Conservation (phyloP, 176 grass and related monocot genomes). For the Oryza nivara region DNA sequence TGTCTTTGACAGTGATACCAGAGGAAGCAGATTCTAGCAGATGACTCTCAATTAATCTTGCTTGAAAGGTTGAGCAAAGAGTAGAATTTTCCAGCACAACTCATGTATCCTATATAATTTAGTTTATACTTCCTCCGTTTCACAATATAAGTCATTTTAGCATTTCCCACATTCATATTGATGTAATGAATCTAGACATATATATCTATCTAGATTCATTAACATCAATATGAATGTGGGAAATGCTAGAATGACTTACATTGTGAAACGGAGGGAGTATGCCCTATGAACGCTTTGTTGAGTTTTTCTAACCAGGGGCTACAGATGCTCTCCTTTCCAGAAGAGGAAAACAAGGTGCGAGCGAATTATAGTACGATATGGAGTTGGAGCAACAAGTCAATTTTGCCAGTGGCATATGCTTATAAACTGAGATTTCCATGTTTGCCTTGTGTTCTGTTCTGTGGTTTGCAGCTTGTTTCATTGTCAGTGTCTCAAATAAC, state of each 20-base stretch:
- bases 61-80: constrained; percentile 2
- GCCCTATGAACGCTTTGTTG: constrained; percentile 18
- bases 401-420: not conserved
- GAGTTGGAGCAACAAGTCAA: not conserved
- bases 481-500: not conserved
- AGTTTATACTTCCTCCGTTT: not conserved
- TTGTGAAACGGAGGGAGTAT: too few species aligned
- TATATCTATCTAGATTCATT: too few species aligned
- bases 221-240: too few species aligned
- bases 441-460: not conserved
- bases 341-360: not conserved
- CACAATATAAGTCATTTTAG: too few species aligned
- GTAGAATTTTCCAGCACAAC: constrained; percentile 28
- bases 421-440: constrained; percentile 1
- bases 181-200: too few species aligned
- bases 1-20: constrained; percentile 66
- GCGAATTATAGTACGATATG: not conserved
- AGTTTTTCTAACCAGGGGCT: constrained; percentile 14
- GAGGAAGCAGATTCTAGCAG: constrained; percentile 64
- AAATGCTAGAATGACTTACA: too few species aligned
- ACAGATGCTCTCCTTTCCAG: not conserved
- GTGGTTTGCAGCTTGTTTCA: not conserved
- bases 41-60: constrained; percentile 45
- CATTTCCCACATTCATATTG: too few species aligned
- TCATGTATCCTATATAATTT: not conserved